phyloP scores from a whole-genome alignment of 2,329 filamentous ascomycete species.

The Blastomyces silverae region DNA sequence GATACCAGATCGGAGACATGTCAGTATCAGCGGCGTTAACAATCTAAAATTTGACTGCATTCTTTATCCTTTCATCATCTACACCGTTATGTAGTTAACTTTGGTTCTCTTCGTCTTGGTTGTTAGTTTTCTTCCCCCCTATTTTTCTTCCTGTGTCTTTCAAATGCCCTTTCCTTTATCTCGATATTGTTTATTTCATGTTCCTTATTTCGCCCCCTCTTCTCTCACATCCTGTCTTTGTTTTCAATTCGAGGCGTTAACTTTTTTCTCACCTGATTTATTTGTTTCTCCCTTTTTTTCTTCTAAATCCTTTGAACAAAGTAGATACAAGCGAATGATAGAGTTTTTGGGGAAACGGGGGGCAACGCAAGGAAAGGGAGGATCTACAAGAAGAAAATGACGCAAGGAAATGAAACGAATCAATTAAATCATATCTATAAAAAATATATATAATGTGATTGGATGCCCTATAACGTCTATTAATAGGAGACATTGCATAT shows the following conservation, averaged over 20 bases:
- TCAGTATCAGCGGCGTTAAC: background rate
- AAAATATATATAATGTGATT: background rate
- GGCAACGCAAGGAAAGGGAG: background rate
- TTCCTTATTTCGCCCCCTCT: too few species aligned
- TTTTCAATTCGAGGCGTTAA: background rate
- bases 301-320: background rate
- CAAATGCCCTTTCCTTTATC: conserved; percentile 2
- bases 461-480: background rate
- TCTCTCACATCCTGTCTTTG: background rate
- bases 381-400: background rate
- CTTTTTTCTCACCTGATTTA: background rate
- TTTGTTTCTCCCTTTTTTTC: background rate
- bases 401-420: background rate
- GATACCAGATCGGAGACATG: background rate
- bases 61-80: background rate
- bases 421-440: background rate
- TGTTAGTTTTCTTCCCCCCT: background rate
- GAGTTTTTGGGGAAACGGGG: background rate
- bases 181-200: background rate
- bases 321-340: background rate
- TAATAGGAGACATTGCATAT: background rate
- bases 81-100: background rate
- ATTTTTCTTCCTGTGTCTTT: conserved; percentile 1
- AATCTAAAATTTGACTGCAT: background rate
- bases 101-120: background rate